Percentiles rank a stretch among this genome's conserved stretches.
phyloP scores from a whole-genome alignment of 1,284 basidiomycete genomes.

The Cystobasidium pallidum region DNA sequence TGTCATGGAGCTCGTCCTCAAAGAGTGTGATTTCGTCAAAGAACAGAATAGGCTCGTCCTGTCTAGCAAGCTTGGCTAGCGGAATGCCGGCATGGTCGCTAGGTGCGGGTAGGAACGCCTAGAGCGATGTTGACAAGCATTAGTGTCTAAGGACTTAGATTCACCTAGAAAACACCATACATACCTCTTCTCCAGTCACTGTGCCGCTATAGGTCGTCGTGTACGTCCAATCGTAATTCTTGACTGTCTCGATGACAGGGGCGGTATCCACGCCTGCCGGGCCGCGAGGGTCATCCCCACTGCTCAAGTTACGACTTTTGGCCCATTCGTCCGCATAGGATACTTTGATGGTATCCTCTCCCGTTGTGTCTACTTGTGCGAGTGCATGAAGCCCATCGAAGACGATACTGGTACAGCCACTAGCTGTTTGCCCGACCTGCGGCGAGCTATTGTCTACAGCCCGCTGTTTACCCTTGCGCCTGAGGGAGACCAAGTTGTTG shows the following conservation, averaged over 20 bases:
- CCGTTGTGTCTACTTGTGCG: conserved; percentile 72
- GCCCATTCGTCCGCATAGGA: conserved; percentile 90
- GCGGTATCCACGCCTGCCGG: background rate
- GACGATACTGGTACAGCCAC: conserved; percentile 47
- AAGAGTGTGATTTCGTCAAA: conserved; percentile 90
- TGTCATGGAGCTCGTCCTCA: conserved; percentile 93
- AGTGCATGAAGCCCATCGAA: conserved; percentile 76
- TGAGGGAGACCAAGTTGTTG: conserved; percentile 67
- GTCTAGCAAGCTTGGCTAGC: conserved; percentile 77
- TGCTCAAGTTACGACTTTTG: conserved; percentile 15
- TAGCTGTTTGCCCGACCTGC: background rate
- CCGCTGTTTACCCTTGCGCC: conserved; percentile 54
- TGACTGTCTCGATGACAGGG: conserved; percentile 43
- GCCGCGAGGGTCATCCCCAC: background rate
- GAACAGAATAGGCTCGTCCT: conserved; percentile 84
- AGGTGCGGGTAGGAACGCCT: conserved; percentile 58
- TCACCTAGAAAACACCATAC: too few relatives aligned
- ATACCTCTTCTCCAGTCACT: conserved; percentile 10
- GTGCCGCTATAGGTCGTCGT: conserved; percentile 80
- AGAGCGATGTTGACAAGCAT: background rate
- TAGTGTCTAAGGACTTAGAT: too few relatives aligned
- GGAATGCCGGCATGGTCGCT: conserved; percentile 64
- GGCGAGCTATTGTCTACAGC: background rate
- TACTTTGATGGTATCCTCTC: conserved; percentile 84
- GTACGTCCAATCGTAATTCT: conserved; percentile 98